phyloP scores from a whole-genome alignment of 345 rosid genomes.

The Syzygium grande region DNA sequence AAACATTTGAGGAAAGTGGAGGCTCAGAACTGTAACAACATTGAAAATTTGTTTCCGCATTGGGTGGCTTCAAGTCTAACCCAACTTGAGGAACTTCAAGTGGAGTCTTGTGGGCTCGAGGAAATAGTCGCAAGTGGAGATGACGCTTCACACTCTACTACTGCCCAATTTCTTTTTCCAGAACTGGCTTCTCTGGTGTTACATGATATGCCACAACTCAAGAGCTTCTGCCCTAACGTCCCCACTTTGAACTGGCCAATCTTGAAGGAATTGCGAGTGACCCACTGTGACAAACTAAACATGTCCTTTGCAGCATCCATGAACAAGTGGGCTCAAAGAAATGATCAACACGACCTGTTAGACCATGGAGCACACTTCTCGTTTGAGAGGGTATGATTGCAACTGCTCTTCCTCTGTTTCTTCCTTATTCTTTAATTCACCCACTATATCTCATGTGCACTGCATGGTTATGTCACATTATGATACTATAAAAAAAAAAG shows the following conservation, averaged over 20 bases:
- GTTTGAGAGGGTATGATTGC: background rate
- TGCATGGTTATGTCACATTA: background rate
- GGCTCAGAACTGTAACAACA: background rate
- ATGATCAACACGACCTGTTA: background rate
- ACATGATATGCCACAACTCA: background rate
- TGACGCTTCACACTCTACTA: background rate
- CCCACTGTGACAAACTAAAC: background rate
- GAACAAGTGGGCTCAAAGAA: background rate
- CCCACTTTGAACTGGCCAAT: background rate
- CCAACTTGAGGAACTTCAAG: background rate
- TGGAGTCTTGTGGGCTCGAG: background rate
- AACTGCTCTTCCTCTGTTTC: background rate
- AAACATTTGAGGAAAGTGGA: fast-evolving
- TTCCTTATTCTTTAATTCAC: background rate
- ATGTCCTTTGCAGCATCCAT: background rate
- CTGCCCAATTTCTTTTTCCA: background rate
- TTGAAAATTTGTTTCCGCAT: background rate
- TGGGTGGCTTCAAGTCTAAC: background rate
- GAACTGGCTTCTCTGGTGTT: background rate
- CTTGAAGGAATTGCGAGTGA: background rate
- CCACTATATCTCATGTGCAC: background rate
- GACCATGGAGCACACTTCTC: background rate
- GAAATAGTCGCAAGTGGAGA: background rate
- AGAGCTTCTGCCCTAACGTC: background rate
- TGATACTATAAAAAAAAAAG: background rate